Evolutionary conservation across 148 eudicot species (phyloP).

Genomic region (Rhododendron mucronatum): DNA sequence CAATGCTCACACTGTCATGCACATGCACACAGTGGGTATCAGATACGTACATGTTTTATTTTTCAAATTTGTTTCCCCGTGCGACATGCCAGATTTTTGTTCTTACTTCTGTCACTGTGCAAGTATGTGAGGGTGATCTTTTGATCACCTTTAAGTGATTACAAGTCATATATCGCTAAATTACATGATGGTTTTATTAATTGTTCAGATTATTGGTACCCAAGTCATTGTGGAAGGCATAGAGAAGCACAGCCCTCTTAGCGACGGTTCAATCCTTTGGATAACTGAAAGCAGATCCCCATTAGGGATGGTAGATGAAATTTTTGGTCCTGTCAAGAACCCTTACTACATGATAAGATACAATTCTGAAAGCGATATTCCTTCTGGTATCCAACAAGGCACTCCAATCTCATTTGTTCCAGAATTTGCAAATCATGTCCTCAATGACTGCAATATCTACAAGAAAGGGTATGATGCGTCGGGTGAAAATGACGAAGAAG

Average conservation of each 20-base stretch:
- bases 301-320: slow-evolving; percentile 81
- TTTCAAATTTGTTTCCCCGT: background rate
- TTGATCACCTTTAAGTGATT: background rate
- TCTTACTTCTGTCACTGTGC: background rate
- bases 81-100: background rate
- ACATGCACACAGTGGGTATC: background rate
- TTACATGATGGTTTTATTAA: background rate
- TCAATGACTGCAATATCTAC: slow-evolving; percentile 62
- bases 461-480: slow-evolving; percentile 97
- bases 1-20: background rate
- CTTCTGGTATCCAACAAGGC: slow-evolving; percentile 61
- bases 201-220: slow-evolving; percentile 58
- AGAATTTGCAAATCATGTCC: slow-evolving; percentile 66
- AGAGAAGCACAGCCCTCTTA: slow-evolving; percentile 80
- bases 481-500: slow-evolving; percentile 84
- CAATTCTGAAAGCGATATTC: slow-evolving; percentile 82
- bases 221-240: slow-evolving; percentile 88
- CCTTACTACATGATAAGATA: slow-evolving; percentile 80
- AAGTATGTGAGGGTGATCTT: background rate
- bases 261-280: slow-evolving; percentile 91
- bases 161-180: background rate
- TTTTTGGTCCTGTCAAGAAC: slow-evolving; percentile 93
- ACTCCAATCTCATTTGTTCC: slow-evolving; percentile 67
- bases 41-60: background rate
- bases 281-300: slow-evolving; percentile 68